Conservation (phyloP, 345 rosid genomes). For the Rhizophora mangle region DNA sequence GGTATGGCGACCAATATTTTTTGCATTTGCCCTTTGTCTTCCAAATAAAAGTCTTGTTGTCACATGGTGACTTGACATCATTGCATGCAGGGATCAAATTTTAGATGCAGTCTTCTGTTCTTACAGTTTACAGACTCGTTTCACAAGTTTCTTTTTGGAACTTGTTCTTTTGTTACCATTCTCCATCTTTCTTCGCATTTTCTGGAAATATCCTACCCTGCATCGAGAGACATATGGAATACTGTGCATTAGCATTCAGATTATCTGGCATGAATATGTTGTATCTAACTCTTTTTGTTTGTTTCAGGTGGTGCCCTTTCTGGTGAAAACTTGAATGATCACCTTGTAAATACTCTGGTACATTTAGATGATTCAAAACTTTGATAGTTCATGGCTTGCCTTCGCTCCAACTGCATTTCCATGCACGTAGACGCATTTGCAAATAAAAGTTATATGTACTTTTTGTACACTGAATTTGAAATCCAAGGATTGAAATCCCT, state of each 20-base stretch:
- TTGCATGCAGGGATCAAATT: not conserved
- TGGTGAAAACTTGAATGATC: slow-evolving; percentile 44
- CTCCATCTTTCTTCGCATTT: no score
- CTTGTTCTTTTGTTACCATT: no score
- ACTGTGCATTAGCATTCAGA: no score
- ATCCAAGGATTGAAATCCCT: no score
- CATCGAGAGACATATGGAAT: no score
- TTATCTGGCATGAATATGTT: not conserved
- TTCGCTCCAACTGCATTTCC: not conserved
- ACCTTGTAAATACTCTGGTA: slow-evolving; percentile 18
- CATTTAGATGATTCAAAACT: not conserved
- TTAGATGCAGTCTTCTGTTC: not conserved
- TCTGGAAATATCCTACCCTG: no score
- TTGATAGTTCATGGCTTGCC: not conserved
- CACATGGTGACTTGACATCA: not conserved
- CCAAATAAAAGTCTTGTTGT: not conserved
- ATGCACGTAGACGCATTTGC: slow-evolving; percentile 6
- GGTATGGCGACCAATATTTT: slow-evolving; percentile 47
- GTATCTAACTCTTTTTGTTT: not conserved
- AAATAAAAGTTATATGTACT: not conserved
- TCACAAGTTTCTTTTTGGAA: no score
- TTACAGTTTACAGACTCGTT: no score
- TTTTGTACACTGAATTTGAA: slow-evolving; percentile 1
- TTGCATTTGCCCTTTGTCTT: not conserved
- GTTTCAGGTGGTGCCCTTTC: slow-evolving; percentile 93